Evolutionary conservation across 192 early-diverging fungal species (phyloP), one percentile per base, ranked within the genome.

Genomic region (Chytriomyces hyalinus): DNA sequence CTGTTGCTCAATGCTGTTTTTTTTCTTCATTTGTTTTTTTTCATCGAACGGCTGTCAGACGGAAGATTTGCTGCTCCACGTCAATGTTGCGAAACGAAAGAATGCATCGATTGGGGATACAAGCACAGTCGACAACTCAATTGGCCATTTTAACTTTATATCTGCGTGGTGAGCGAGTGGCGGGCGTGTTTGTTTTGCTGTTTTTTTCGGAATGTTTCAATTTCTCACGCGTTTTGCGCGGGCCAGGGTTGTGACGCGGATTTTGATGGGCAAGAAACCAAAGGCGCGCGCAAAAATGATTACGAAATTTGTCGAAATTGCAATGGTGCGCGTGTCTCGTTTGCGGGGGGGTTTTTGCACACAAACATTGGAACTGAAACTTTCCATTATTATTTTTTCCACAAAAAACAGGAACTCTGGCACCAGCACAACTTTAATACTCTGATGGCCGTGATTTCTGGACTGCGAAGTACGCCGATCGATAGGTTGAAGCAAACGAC

Each of bases 361-460:
- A 36, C 36, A 36, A 36, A 57, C 53, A 57, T 20, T 2, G 0
- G 47, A 75, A 28, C 60, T 10, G n/a, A 78, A 50, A 5, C n/a
- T n/a, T n/a, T n/a, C n/a, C n/a, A n/a, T n/a, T 22, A 9, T 45
- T 70, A 78, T 17, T 13, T 22, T 36, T 45, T n/a, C n/a, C 24
- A 43, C 57, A 24, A 48, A 36, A 9, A 46, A 26, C 48, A 92
- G 90, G 80, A 87, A 24, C 78, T 93, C 3, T 82, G 90, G 20
- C 82, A 86, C 51, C 80, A 80, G 69, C 91, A 92, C 65, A 94
- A 94, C 68, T 94, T 88, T 78, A 94, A 93, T 77, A 90, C 91
- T 1, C 84, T 92, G 8, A 93, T 93, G 92, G 91, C 92, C 4
- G 84, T 94, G 13, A 75, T 94, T 15, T 90, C 88, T 9, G 93